Base-by-base conservation (phyloP, 2,329 filamentous ascomycete species). In the Arthrobotrys entomopaga region DNA sequence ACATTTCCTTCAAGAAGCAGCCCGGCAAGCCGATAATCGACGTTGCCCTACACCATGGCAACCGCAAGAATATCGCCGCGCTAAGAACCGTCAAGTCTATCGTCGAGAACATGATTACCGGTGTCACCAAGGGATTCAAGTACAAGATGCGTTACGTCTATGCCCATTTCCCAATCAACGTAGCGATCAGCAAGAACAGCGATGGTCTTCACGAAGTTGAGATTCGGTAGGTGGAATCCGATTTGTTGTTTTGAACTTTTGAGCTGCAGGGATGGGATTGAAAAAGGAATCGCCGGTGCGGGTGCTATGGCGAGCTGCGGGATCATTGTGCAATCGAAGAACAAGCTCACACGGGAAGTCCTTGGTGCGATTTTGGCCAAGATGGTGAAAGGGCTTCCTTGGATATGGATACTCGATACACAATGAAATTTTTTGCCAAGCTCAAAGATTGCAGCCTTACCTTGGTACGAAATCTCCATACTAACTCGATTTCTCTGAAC, bases 141-240 rank as follows among this genome's bases (percentile, higher is more conserved):
- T 99, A 99, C 91, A 99, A 99, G 92, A 98, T 99, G 94, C 92
- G 96, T 82, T 99, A 99, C 87, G 95, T 99, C 85, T 99, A 99
- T 85, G 95, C 95, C 84, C 95, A 99, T 90, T 99, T 99, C 84
- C 95, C 95, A 86, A 99, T 99, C 92, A 99, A 99, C 89, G 94
- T 99, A 87, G 98, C 97, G 88, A 85, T 99, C 80, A 93, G 97
- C 82, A 93, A 97, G 91, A 94, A 94, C 89, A 84, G 84, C 82
- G 95, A 98, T 78, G 93, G 90, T 80, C 85, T 90, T 81, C 91
- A 82, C 83, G 91, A 96, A 85, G 91, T 99, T 82, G 95, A 99
- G 90, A 98, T 99, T 87, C 90, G 95, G 90, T 94, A 89, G 81
- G 90, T 84, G 56, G 56, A 76, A 38, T 54, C 42, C 49, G 24